phyloP scores from a whole-genome alignment of 2,329 filamentous ascomycete species.

The Stemphylium beticola region DNA sequence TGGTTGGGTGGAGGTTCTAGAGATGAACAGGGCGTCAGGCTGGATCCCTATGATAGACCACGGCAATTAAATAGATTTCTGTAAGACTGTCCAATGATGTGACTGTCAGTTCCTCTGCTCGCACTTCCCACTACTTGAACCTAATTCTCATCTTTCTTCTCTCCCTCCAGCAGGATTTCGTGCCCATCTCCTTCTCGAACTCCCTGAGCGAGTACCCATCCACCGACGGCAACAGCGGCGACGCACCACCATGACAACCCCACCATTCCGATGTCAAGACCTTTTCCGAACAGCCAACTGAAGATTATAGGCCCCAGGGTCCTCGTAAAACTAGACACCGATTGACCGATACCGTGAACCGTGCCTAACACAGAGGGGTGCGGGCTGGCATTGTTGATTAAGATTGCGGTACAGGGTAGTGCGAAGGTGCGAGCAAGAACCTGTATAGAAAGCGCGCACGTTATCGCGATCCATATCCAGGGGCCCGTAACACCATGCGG shows the following conservation, averaged over 20 bases:
- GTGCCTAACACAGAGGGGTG: constrained; percentile 62
- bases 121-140: too few species aligned
- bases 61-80: too few species aligned
- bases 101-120: too few species aligned
- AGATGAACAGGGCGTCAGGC: too few species aligned
- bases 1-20: too few species aligned
- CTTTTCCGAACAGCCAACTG: constrained; percentile 66
- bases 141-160: background rate
- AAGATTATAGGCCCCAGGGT: constrained; percentile 67
- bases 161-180: constrained; percentile 67
- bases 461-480: constrained; percentile 53
- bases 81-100: too few species aligned
- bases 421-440: constrained; percentile 58
- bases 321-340: constrained; percentile 62
- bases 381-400: constrained; percentile 56
- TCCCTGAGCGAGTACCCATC: constrained; percentile 59
- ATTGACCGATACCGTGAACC: constrained; percentile 65
- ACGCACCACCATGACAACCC: constrained; percentile 66
- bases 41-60: too few species aligned
- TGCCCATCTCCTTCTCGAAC: constrained; percentile 69
- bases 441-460: constrained; percentile 52
- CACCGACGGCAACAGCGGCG: constrained; percentile 57
- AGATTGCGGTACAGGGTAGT: constrained; percentile 65
- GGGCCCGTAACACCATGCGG: constrained; percentile 50
- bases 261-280: constrained; percentile 63